A percentile compares a stretch with the other conserved stretches of the same genome.
phyloP scores from a whole-genome alignment of 441 rosid species.

The Flueggea neowawraea region DNA sequence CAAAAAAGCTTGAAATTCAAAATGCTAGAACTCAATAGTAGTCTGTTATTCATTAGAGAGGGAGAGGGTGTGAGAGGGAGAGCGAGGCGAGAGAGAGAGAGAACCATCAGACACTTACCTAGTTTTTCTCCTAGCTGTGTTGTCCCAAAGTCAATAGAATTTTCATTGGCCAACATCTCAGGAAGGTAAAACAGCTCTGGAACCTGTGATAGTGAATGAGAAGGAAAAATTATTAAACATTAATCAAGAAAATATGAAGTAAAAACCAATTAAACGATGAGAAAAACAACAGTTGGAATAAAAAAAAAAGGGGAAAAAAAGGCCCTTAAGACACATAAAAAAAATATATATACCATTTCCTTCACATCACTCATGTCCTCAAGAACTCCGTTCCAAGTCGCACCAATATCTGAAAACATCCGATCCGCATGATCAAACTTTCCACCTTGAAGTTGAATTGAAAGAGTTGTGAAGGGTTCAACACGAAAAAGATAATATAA shows the following conservation, averaged over 20 bases:
- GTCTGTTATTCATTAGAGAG: background rate
- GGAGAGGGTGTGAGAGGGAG: too few relatives aligned
- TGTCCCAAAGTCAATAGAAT: conserved; percentile 84
- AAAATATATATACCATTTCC: conserved; percentile 79
- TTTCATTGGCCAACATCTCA: conserved; percentile 89
- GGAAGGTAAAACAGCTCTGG: conserved; percentile 99
- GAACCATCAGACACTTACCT: conserved; percentile 41
- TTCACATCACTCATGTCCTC: conserved; percentile 99
- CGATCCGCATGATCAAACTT: conserved; percentile 99
- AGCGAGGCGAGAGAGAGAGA: too few relatives aligned
- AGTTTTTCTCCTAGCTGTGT: conserved; percentile 92
- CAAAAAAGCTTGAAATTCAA: background rate
- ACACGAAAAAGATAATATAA: conserved; percentile 94
- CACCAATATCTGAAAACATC: conserved; percentile 92
- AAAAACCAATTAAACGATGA: conserved; percentile 9
- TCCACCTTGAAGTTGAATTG: conserved; percentile 99
- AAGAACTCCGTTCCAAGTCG: conserved; percentile 98
- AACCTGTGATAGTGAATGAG: conserved; percentile 44
- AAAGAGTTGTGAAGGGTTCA: conserved; percentile 96
- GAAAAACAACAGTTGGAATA: background rate
- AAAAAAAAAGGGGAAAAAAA: conserved; percentile 14
- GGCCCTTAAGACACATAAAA: conserved; percentile 11
- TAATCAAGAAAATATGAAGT: conserved; percentile 12
- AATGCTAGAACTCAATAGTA: background rate
- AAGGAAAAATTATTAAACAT: conserved; percentile 10